Conservation (phyloP, 768 basidiomycete genomes). For the Pseudohyphozyma bogoriensis region DNA sequence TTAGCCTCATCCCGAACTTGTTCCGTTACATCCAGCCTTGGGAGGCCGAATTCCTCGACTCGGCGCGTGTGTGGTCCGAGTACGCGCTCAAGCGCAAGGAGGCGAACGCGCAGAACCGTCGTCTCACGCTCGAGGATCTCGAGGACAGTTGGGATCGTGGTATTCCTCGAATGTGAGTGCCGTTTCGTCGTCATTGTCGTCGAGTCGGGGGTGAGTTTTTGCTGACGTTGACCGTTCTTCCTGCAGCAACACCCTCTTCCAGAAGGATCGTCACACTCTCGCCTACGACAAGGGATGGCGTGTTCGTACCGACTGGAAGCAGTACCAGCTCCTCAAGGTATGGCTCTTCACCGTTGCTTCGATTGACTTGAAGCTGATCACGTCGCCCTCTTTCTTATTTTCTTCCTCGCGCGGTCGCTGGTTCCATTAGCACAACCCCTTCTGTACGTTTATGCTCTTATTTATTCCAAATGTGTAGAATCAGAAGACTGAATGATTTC, state of each 20-base stretch:
- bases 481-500: no score
- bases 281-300: constrained; percentile 99
- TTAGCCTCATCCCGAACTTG: no score
- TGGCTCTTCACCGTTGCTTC: neutral
- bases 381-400: neutral
- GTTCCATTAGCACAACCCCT: constrained; percentile 61
- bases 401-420: constrained; percentile 9
- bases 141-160: constrained; percentile 99
- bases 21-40: constrained; percentile 27
- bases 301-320: constrained; percentile 95
- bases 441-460: no score
- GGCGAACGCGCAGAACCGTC: constrained; percentile 95
- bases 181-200: neutral
- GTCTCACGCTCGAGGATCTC: constrained; percentile 90
- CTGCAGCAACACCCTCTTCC: constrained; percentile 85
- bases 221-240: constrained; percentile 34
- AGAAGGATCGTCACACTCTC: constrained; percentile 48
- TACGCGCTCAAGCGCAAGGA: constrained; percentile 99
- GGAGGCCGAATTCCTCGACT: constrained; percentile 85
- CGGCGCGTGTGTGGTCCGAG: constrained; percentile 97
- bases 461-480: no score
- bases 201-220: neutral
- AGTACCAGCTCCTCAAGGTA: constrained; percentile 80
- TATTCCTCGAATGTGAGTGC: constrained; percentile 67
- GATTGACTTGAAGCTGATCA: neutral